These are phyloP conservation scores for Alopecurus myosuroides DNA, from an alignment of 176 grass and related monocot species.

Conservation along the genomic window DNA sequence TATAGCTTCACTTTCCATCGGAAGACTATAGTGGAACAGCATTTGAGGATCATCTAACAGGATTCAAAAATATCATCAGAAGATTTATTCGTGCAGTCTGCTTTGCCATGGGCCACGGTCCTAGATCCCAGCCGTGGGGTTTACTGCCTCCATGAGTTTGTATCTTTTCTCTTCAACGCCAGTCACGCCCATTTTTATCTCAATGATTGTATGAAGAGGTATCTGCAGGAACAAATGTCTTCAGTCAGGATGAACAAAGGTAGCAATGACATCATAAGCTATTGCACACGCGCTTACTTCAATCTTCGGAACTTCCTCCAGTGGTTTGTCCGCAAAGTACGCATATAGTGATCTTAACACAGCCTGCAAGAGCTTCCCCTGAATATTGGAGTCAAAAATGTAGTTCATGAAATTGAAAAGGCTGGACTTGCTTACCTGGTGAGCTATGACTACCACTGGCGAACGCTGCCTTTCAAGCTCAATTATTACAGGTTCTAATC, in stretches of 20 bases:
- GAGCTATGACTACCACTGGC: slow-evolving; percentile 98
- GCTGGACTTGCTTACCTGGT: slow-evolving; percentile 61
- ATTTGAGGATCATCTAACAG: neutral
- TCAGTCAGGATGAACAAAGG: slow-evolving; percentile 12
- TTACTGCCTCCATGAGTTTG: slow-evolving; percentile 84
- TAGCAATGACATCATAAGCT: slow-evolving; percentile 3
- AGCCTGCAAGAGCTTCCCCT: slow-evolving; percentile 48
- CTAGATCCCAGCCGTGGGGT: slow-evolving; percentile 35
- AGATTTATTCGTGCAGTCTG: slow-evolving; percentile 8
- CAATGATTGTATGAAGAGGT: slow-evolving; percentile 95
- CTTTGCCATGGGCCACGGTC: slow-evolving; percentile 2
- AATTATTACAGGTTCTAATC: slow-evolving; percentile 94
- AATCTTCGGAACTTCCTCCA: slow-evolving; percentile 87
- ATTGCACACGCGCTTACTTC: slow-evolving; percentile 44
- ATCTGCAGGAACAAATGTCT: slow-evolving; percentile 42
- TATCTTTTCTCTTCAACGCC: slow-evolving; percentile 98
- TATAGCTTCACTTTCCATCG: neutral
- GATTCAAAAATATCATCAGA: neutral
- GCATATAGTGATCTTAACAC: slow-evolving; percentile 96
- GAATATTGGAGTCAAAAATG: neutral
- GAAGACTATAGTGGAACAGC: neutral
- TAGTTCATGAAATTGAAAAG: slow-evolving; percentile 12
- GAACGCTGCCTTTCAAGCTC: slow-evolving; percentile 94
- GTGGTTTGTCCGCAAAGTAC: slow-evolving; percentile 91
- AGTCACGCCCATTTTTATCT: slow-evolving; percentile 97